Percentiles rank a stretch among this genome's conserved stretches.
Evolutionary conservation across 2,329 filamentous ascomycete species (phyloP).

Genomic region (Aureobasidium subglaciale): DNA sequence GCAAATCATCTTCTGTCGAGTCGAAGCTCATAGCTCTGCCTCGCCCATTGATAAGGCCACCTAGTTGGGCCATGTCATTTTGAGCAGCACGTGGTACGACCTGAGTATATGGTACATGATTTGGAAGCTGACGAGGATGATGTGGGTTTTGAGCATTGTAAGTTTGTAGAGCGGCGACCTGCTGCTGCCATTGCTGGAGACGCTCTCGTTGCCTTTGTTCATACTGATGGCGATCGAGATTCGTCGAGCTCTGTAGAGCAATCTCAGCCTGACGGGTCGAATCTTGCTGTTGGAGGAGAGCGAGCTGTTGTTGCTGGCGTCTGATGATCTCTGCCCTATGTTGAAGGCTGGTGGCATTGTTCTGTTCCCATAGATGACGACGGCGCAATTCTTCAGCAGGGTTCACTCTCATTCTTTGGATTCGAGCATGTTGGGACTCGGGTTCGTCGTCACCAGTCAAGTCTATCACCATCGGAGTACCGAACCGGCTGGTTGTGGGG

Average conservation of each 20-base stretch:
- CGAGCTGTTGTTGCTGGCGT: not conserved
- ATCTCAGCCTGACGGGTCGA: not conserved
- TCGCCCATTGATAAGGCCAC: not conserved
- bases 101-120: not conserved
- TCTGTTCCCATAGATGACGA: constrained; percentile 3
- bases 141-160: not conserved
- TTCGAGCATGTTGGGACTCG: not conserved
- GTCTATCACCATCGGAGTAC: not conserved
- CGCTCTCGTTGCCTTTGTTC: not conserved
- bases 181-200: constrained; percentile 6
- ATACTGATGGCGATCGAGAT: not conserved
- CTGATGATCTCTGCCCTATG: not conserved
- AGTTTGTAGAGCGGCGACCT: not conserved
- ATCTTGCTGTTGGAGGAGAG: not conserved
- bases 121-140: not conserved
- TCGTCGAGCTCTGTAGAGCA: not conserved
- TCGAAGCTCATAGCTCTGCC: constrained; percentile 13
- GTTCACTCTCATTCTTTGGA: not conserved
- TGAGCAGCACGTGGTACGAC: not conserved
- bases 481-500: not conserved
- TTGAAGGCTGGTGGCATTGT: not conserved
- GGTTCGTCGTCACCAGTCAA: constrained; percentile 2
- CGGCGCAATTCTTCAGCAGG: not conserved
- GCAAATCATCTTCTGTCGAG: constrained; percentile 22
- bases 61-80: not conserved